Percentiles rank a stretch among this genome's conserved stretches.
Evolutionary conservation across 495 filamentous ascomycete species (phyloP).

Genomic region (Podospora bellae-mahoneyi): DNA sequence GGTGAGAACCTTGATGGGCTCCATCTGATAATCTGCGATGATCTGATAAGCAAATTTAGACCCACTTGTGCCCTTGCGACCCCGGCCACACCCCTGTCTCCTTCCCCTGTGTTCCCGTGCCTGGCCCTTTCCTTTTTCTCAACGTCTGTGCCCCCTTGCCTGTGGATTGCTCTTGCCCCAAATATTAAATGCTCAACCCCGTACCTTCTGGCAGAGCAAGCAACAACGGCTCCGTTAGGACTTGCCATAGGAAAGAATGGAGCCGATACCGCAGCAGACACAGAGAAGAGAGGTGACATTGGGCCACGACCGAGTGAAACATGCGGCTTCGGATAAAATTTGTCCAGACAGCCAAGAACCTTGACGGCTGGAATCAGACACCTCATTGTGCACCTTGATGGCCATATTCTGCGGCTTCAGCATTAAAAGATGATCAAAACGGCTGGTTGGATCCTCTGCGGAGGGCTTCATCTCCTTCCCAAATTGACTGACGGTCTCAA

Average conservation of each 20-base stretch:
- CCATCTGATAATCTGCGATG: conserved; percentile 14
- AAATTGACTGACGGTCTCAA: conserved; percentile 4
- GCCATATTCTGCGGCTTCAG: not conserved
- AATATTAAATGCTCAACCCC: not conserved
- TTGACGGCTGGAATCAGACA: conserved; percentile 18
- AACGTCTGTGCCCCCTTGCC: not conserved
- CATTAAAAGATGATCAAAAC: not conserved
- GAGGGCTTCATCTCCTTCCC: conserved; percentile 8
- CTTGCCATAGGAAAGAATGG: not conserved
- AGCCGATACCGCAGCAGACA: not conserved
- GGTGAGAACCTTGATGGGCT: conserved; percentile 27
- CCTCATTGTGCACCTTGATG: conserved; percentile 19
- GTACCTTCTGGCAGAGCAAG: not conserved
- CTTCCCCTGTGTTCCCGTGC: conserved; percentile 1
- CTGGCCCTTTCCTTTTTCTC: not conserved
- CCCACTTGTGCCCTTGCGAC: not conserved
- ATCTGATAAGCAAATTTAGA: conserved; percentile 20
- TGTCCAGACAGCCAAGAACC: conserved; percentile 15
- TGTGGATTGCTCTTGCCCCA: not conserved
- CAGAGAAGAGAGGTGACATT: not conserved
- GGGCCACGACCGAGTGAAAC: not conserved
- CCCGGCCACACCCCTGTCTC: not conserved
- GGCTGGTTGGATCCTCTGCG: not conserved
- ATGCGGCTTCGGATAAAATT: conserved; percentile 3
- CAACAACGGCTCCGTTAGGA: not conserved